A percentile compares a stretch with the other conserved stretches of the same genome.
Evolutionary conservation across 768 basidiomycete genomes (phyloP).

Genomic region (Lentinula raphanica): DNA sequence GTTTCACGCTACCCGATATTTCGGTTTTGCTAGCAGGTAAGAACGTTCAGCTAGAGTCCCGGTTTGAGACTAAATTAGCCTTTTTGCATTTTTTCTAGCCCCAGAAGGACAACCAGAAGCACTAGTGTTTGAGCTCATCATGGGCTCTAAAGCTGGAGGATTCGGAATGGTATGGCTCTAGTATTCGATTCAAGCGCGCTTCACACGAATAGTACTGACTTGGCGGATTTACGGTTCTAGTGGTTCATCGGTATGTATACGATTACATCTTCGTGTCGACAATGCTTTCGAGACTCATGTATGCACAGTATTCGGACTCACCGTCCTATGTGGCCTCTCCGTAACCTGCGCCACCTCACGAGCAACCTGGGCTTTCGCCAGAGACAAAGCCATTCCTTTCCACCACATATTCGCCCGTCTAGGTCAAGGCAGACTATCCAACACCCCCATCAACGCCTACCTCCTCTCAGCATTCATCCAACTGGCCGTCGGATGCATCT

Average conservation of each 20-base stretch:
- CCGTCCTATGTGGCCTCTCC: constrained; percentile 61
- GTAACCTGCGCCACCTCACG: constrained; percentile 64
- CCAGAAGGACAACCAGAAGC: constrained; percentile 52
- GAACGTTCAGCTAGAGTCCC: background rate
- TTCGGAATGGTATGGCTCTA: constrained; percentile 56
- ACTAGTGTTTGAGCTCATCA: constrained; percentile 55
- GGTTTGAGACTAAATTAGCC: background rate
- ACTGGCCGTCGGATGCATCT: constrained; percentile 56
- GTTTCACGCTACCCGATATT: constrained; percentile 62
- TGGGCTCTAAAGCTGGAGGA: constrained; percentile 57
- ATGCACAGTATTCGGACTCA: constrained; percentile 45
- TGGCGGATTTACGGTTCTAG: constrained; percentile 11
- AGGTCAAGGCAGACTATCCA: constrained; percentile 24
- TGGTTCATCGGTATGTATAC: constrained; percentile 42
- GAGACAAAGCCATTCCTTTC: constrained; percentile 61
- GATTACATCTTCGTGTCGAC: background rate
- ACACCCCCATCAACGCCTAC: constrained; percentile 57
- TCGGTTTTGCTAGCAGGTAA: constrained; percentile 45
- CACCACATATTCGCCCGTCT: constrained; percentile 34
- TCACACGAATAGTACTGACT: background rate
- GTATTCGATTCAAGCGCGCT: background rate
- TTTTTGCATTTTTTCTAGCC: background rate
- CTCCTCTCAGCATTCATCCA: constrained; percentile 55
- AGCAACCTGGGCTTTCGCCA: constrained; percentile 67
- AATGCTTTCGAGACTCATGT: constrained; percentile 4